Evolutionary conservation across 305 asterid species (phyloP).

Genomic region (Solanum hybrid): DNA sequence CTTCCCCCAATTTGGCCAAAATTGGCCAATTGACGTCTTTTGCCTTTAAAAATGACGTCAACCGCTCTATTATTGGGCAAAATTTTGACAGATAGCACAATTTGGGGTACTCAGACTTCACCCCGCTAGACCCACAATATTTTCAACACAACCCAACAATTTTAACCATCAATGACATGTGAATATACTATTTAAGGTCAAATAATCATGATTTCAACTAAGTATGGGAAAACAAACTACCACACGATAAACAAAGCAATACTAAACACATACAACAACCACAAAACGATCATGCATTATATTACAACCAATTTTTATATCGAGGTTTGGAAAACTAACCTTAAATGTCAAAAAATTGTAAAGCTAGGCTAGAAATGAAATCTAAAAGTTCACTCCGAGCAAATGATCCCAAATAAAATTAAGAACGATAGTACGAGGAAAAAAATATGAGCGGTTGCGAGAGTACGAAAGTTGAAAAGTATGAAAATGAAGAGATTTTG

Average conservation of each 20-base stretch:
- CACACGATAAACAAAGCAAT: not conserved
- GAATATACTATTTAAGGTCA: no score
- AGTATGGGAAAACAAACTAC: not conserved
- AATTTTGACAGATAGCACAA: no score
- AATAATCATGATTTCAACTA: not conserved
- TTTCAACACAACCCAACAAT: no score
- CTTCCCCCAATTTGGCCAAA: no score
- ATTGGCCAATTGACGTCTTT: no score
- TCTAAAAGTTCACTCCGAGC: not conserved
- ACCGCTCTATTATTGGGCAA: no score
- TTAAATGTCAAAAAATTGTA: not conserved
- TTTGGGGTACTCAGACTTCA: no score
- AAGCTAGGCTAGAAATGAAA: not conserved
- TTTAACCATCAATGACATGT: no score
- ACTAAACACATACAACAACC: not conserved
- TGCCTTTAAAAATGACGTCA: no score
- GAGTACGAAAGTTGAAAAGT: not conserved
- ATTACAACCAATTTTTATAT: not conserved
- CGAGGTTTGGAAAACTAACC: not conserved
- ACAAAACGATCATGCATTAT: not conserved
- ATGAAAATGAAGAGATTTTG: not conserved
- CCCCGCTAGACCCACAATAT: no score
- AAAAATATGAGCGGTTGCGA: not conserved
- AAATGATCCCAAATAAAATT: not conserved
- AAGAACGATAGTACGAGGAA: not conserved